A percentile compares a stretch with the other conserved stretches of the same genome.
Conservation (phyloP, 257 asterid species). For the Petunia axillaris region DNA sequence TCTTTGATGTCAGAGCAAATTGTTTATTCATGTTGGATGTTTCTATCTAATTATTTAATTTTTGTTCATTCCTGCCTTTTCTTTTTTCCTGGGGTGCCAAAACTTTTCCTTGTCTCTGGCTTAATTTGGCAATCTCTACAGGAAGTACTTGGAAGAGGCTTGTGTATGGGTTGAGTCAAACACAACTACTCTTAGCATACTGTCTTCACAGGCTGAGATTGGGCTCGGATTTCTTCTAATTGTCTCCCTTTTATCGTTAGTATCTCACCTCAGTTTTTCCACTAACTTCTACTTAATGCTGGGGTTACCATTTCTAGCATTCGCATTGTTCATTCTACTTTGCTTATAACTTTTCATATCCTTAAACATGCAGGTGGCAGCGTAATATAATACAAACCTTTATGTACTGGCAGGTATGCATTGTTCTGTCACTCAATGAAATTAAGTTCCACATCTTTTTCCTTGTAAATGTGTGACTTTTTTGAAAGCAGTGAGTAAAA, state of each 20-base stretch:
- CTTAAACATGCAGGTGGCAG: constrained; percentile 73
- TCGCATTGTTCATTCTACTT: constrained; percentile 9
- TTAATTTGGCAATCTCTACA: constrained; percentile 43
- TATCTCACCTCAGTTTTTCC: constrained; percentile 29
- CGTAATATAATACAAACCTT: constrained; percentile 83
- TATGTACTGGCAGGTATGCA: constrained; percentile 91
- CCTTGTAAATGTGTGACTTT: constrained; percentile 11
- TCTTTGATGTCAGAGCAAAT: background rate
- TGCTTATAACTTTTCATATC: constrained; percentile 15
- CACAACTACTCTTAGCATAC: constrained; percentile 68
- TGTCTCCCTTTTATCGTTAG: constrained; percentile 22
- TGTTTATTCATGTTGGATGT: background rate
- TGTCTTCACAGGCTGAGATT: constrained; percentile 90
- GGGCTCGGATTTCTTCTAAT: constrained; percentile 20
- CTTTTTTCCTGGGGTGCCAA: background rate
- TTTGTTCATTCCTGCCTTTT: background rate
- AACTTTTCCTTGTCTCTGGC: constrained; percentile 8
- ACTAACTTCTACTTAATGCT: constrained; percentile 67
- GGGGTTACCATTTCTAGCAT: constrained; percentile 43
- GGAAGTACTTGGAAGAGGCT: constrained; percentile 89
- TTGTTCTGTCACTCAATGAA: constrained; percentile 18
- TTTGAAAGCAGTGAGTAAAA: background rate
- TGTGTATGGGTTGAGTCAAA: constrained; percentile 98
- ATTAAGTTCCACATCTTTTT: background rate
- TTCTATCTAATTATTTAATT: background rate